These are phyloP conservation scores for Pleurotus pulmonarius DNA, from an alignment of 768 basidiomycete genomes.

Conservation along the genomic window DNA sequence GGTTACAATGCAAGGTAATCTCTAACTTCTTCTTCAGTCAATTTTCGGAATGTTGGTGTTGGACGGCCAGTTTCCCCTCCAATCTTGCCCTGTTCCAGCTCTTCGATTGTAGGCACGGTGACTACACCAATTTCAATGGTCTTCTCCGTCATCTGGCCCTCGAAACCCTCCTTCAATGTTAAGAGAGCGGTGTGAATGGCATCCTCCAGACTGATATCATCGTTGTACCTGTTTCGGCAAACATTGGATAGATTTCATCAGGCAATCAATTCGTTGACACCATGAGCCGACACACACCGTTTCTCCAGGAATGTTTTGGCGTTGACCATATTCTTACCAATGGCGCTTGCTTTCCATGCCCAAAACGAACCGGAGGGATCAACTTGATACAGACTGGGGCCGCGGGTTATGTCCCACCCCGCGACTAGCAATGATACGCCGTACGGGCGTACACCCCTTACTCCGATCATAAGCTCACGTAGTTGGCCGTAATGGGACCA, in stretches of 20 bases:
- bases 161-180: conserved; percentile 98
- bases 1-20: conserved; percentile 87
- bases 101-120: conserved; percentile 75
- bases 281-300: conserved; percentile 52
- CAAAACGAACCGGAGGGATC: conserved; percentile 99
- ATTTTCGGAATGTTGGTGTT: conserved; percentile 89
- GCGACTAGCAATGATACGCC: conserved; percentile 96
- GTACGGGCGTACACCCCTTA: conserved; percentile 96
- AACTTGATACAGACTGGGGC: conserved; percentile 96
- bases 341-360: conserved; percentile 99
- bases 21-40: conserved; percentile 94
- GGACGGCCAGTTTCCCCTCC: conserved; percentile 66
- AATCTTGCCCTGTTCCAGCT: conserved; percentile 68
- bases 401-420: conserved; percentile 93
- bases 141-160: conserved; percentile 99
- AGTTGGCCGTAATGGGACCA: conserved; percentile 15
- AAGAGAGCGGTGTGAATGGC: conserved; percentile 98
- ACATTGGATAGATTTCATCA: conserved; percentile 17
- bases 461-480: conserved; percentile 24
- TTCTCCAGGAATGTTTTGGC: conserved; percentile 99
- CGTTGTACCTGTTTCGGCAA: conserved; percentile 75
- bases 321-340: conserved; percentile 99
- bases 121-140: conserved; percentile 98
- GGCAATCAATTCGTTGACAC: conserved; percentile 14
- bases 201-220: conserved; percentile 97